These are phyloP conservation scores for Gossypium arboreum DNA, from an alignment of 345 rosid genomes.

Conservation along the genomic window DNA sequence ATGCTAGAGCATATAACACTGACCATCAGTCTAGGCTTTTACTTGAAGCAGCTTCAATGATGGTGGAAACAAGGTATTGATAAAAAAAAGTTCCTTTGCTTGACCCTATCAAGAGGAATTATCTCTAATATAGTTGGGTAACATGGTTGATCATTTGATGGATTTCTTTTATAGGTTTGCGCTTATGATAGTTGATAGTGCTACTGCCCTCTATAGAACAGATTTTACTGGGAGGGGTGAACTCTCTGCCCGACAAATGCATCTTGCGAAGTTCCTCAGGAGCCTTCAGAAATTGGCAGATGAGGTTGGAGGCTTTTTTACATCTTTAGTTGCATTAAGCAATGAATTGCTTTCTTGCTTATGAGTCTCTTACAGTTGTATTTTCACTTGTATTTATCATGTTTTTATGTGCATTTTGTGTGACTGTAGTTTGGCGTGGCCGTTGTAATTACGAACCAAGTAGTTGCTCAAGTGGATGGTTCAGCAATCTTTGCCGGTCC, in stretches of 20 bases:
- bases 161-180: conserved; percentile 59
- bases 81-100: background rate
- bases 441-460: conserved; percentile 91
- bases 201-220: conserved; percentile 91
- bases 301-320: conserved; percentile 48
- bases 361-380: background rate
- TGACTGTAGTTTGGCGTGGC: conserved; percentile 83
- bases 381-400: background rate
- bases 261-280: conserved; percentile 94
- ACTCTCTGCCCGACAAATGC: conserved; percentile 96
- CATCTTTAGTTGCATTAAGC: background rate
- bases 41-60: conserved; percentile 99
- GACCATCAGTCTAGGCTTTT: conserved; percentile 96
- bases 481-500: conserved; percentile 95
- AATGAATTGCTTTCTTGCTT: background rate
- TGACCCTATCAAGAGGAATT: background rate
- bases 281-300: conserved; percentile 95
- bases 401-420: background rate
- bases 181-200: conserved; percentile 92
- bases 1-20: conserved; percentile 96
- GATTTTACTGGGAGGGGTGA: conserved; percentile 97
- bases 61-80: conserved; percentile 86
- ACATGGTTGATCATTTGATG: background rate
- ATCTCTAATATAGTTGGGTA: background rate
- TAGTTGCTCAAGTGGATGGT: conserved; percentile 98